Evolutionary conservation across 106 monocot species (phyloP).

Genomic region (Acorus calamus): DNA sequence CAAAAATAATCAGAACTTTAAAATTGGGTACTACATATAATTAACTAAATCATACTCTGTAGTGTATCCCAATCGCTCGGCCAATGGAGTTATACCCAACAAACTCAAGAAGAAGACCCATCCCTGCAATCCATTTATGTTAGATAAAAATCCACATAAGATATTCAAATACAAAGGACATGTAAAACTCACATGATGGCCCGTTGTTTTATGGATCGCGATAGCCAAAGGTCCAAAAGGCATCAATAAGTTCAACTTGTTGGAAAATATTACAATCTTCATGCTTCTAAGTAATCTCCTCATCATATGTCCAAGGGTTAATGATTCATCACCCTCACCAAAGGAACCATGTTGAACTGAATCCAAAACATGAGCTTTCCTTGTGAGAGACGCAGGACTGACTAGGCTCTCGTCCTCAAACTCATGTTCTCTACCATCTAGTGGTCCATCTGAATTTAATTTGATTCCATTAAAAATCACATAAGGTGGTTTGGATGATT

Average conservation of each 20-base stretch:
- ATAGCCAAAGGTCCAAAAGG: conserved; percentile 64
- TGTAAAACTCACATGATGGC: conserved; percentile 33
- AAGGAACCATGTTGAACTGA: conserved; percentile 12
- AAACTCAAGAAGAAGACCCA: conserved; percentile 68
- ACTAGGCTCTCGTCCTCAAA: conserved; percentile 43
- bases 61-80: conserved; percentile 69
- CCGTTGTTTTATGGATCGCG: conserved; percentile 31
- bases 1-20: not conserved
- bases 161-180: not conserved
- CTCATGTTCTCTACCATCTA: conserved; percentile 28
- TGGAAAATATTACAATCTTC: conserved; percentile 45
- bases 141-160: not conserved
- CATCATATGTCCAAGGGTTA: conserved; percentile 8
- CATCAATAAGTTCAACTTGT: conserved; percentile 60
- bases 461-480: no score
- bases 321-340: conserved; percentile 4
- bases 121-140: conserved; percentile 24
- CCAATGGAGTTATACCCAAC: conserved; percentile 73
- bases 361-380: conserved; percentile 6
- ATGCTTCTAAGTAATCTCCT: conserved; percentile 23
- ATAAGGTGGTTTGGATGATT: no score
- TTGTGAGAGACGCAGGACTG: conserved; percentile 18
- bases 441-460: conserved; percentile 24
- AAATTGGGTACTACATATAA: no score
- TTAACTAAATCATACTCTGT: conserved; percentile 44